Evolutionary conservation across 805 yeast genomes (phyloP).

Genomic region (Isabelozyma heimii): DNA sequence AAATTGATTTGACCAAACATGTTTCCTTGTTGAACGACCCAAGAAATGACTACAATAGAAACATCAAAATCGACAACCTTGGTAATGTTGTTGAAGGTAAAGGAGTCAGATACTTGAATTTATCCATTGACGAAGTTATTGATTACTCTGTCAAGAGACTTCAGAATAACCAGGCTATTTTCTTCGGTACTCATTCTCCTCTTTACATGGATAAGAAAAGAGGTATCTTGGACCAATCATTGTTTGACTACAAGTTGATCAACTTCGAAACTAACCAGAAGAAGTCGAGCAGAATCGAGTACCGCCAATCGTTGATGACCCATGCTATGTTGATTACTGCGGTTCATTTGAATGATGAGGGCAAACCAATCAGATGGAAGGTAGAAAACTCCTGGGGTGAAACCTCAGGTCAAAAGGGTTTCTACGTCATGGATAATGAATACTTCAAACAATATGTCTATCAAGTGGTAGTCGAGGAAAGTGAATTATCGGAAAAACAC

Average conservation of each 20-base stretch:
- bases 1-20: conserved; percentile 11
- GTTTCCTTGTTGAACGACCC: conserved; percentile 18
- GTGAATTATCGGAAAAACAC: conserved; percentile 4
- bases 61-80: conserved; percentile 12
- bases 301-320: conserved; percentile 18
- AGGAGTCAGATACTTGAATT: conserved; percentile 15
- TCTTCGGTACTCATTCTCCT: conserved; percentile 18
- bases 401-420: conserved; percentile 64
- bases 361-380: conserved; percentile 63
- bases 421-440: conserved; percentile 67
- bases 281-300: conserved; percentile 15
- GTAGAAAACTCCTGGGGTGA: conserved; percentile 81
- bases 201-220: conserved; percentile 17
- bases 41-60: conserved; percentile 13
- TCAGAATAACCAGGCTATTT: conserved; percentile 13
- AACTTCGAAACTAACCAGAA: conserved; percentile 10
- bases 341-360: conserved; percentile 25
- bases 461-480: conserved; percentile 20
- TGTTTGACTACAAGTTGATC: conserved; percentile 13
- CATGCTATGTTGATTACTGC: conserved; percentile 19
- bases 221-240: conserved; percentile 15
- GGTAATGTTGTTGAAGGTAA: conserved; percentile 16
- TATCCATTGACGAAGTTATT: conserved; percentile 11
- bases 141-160: conserved; percentile 12
- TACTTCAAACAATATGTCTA: conserved; percentile 74